Evolutionary conservation across 2,329 filamentous ascomycete species (phyloP).

Genomic region (Clonostachys byssicola): DNA sequence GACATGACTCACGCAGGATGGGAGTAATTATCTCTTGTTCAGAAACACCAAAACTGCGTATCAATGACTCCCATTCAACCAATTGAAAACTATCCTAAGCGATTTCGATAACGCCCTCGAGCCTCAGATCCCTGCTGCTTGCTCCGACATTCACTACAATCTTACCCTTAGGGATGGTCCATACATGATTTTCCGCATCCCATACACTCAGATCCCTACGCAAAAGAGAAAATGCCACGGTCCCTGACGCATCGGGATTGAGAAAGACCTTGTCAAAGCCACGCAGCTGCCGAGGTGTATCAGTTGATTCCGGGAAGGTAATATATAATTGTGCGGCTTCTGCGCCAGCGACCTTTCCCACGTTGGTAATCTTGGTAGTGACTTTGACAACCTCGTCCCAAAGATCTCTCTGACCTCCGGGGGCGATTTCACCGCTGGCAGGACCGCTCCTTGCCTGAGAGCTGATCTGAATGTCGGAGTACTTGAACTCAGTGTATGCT

Average conservation of each 20-base stretch:
- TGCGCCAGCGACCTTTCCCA: slow-evolving; percentile 42
- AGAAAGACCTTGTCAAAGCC: slow-evolving; percentile 58
- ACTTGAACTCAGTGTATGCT: slow-evolving; percentile 67
- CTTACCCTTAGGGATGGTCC: slow-evolving; percentile 40
- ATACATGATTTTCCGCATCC: slow-evolving; percentile 59
- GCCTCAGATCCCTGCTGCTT: slow-evolving; percentile 39
- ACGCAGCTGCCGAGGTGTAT: slow-evolving; percentile 52
- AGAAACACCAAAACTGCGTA: too few relatives aligned
- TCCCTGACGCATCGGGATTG: slow-evolving; percentile 47
- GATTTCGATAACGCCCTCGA: slow-evolving; percentile 18
- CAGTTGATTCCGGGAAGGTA: slow-evolving; percentile 28
- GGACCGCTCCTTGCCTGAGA: slow-evolving; percentile 30
- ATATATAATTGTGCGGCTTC: slow-evolving; percentile 52
- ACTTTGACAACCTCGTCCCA: slow-evolving; percentile 42
- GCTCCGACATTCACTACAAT: slow-evolving; percentile 37
- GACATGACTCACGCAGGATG: too few relatives aligned
- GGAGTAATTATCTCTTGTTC: too few relatives aligned
- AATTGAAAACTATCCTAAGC: slow-evolving; percentile 13
- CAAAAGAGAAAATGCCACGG: slow-evolving; percentile 43
- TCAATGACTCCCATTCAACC: background rate
- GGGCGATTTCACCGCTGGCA: slow-evolving; percentile 28
- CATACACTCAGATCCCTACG: slow-evolving; percentile 64
- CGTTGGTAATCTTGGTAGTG: slow-evolving; percentile 61
- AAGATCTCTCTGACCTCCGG: slow-evolving; percentile 40
- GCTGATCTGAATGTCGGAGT: slow-evolving; percentile 37